Evolutionary conservation across 2,329 filamentous ascomycete genomes (phyloP).

Genomic region (Arachnopeziza araneosa): DNA sequence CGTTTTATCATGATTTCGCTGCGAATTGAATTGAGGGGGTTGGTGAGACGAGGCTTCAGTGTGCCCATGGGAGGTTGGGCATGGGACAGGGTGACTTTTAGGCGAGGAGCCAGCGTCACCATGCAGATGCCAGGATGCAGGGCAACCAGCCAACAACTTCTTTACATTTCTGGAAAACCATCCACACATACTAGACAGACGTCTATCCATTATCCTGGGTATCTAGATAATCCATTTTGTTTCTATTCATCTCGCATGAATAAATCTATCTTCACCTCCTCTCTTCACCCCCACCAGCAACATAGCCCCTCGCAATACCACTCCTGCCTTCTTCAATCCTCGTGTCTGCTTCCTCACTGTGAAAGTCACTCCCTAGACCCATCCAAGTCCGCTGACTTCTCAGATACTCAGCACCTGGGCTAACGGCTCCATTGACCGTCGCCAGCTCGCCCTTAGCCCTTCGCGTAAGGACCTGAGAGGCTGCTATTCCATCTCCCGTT

Average conservation of each 20-base stretch:
- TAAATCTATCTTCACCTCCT: slow-evolving; percentile 9
- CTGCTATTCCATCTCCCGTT: slow-evolving; percentile 22
- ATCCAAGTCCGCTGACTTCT: slow-evolving; percentile 82
- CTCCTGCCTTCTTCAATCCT: slow-evolving; percentile 81
- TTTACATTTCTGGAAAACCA: no score
- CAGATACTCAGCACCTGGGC: slow-evolving; percentile 85
- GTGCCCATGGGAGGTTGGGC: no score
- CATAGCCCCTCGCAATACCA: slow-evolving; percentile 86
- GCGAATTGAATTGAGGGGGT: not conserved
- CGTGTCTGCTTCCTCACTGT: slow-evolving; percentile 55
- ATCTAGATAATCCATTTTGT: no score
- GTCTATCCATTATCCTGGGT: no score
- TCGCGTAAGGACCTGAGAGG: slow-evolving; percentile 54
- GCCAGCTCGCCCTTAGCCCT: slow-evolving; percentile 65
- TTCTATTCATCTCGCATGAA: no score
- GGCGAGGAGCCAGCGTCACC: no score
- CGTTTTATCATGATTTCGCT: not conserved
- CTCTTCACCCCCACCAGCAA: slow-evolving; percentile 54
- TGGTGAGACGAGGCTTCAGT: not conserved
- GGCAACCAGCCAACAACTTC: no score
- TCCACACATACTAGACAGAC: no score
- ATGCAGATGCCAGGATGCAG: no score
- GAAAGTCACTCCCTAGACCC: slow-evolving; percentile 83
- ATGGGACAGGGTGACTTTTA: no score
- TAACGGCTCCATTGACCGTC: slow-evolving; percentile 78